Conservation (phyloP, 495 filamentous ascomycete genomes). For the Penicillium paxilli region DNA sequence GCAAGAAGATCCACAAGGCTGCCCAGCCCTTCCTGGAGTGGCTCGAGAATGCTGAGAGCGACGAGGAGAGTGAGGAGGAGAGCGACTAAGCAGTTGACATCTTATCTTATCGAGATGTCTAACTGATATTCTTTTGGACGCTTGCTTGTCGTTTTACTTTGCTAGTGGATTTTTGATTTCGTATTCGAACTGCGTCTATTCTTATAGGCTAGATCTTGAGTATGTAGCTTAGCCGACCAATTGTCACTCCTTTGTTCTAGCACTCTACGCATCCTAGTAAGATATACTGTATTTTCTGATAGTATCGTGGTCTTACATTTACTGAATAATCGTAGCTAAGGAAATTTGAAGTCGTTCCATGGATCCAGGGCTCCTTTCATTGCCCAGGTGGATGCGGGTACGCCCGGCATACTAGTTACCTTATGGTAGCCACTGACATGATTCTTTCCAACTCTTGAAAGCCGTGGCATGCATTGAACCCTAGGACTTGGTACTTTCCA, state of each 20-base stretch:
- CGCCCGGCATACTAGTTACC: too few species aligned
- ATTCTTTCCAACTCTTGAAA: too few species aligned
- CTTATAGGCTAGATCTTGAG: background rate
- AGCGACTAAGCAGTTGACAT: conserved; percentile 16
- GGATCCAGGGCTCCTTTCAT: too few species aligned
- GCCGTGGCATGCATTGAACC: too few species aligned
- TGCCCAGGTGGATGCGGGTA: too few species aligned
- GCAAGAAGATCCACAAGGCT: conserved; percentile 94
- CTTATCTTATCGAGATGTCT: background rate
- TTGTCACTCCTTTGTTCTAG: conserved; percentile 23
- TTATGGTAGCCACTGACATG: too few species aligned
- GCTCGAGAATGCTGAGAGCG: conserved; percentile 88
- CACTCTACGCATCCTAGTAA: too few species aligned
- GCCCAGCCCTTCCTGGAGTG: conserved; percentile 92
- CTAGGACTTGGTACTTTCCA: too few species aligned
- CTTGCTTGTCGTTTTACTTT: conserved; percentile 3
- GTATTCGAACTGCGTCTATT: background rate
- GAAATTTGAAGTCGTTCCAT: too few species aligned
- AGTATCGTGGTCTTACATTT: too few species aligned
- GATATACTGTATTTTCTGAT: too few species aligned
- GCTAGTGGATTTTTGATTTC: conserved; percentile 2
- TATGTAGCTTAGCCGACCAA: conserved; percentile 23
- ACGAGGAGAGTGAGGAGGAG: conserved; percentile 61
- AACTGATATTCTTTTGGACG: background rate
- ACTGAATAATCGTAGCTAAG: too few species aligned